phyloP scores from a whole-genome alignment of 2,329 filamentous ascomycete genomes.

The Cadophora sp. region DNA sequence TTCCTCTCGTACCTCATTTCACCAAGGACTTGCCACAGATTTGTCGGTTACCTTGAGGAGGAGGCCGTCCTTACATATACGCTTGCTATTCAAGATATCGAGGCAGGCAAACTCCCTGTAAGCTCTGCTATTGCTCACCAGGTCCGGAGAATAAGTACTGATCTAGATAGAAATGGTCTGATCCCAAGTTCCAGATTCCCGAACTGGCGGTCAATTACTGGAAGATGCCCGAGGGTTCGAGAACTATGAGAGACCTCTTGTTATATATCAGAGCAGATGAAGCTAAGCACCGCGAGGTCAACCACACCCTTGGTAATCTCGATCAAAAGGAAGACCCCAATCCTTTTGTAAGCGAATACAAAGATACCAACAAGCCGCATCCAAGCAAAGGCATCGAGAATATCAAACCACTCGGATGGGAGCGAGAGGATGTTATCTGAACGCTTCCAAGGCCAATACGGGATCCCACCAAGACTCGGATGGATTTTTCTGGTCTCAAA shows the following conservation, averaged over 20 bases:
- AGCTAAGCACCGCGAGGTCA: constrained; percentile 88
- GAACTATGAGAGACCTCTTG: constrained; percentile 85
- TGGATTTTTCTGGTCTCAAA: neutral
- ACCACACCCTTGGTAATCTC: constrained; percentile 93
- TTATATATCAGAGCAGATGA: constrained; percentile 91
- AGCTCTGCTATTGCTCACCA: neutral
- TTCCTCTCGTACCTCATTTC: constrained; percentile 89
- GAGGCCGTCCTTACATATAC: constrained; percentile 97
- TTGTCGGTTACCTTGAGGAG: constrained; percentile 96
- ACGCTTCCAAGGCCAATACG: neutral
- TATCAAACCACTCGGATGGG: constrained; percentile 77
- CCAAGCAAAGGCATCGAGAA: constrained; percentile 70
- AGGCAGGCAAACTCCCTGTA: constrained; percentile 76
- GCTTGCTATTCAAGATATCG: constrained; percentile 84
- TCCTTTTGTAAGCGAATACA: constrained; percentile 86
- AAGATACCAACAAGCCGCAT: constrained; percentile 69
- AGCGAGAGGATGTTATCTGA: constrained; percentile 77
- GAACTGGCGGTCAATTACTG: constrained; percentile 93
- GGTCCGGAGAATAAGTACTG: neutral
- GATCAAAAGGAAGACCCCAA: constrained; percentile 87
- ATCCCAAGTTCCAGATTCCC: constrained; percentile 73
- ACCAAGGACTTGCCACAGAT: constrained; percentile 88
- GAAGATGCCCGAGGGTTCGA: constrained; percentile 86
- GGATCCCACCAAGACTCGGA: neutral
- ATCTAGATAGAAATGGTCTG: constrained; percentile 65